These are phyloP conservation scores for Gonapodya prolifera DNA, from an alignment of 192 early-diverging fungal genomes.

Conservation along the genomic window DNA sequence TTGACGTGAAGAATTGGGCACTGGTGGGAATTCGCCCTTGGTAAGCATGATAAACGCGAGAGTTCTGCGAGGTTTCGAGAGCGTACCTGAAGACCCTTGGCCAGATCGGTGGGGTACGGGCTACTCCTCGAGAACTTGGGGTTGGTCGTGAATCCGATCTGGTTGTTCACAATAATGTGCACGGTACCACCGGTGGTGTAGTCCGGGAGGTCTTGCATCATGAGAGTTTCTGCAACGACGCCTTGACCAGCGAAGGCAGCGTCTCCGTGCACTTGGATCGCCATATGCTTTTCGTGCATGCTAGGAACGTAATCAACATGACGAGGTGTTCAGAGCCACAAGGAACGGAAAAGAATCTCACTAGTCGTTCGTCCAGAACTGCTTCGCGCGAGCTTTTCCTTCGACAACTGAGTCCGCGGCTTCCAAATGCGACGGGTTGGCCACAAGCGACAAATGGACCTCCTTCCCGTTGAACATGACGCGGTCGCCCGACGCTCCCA, in stretches of 20 bases:
- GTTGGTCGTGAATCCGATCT: slow-evolving; percentile 98
- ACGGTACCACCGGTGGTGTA: slow-evolving; percentile 97
- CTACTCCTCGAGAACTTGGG: slow-evolving; percentile 89
- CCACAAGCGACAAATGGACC: slow-evolving; percentile 91
- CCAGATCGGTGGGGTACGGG: slow-evolving; percentile 93
- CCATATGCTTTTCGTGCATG: slow-evolving; percentile 64
- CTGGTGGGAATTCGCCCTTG: too few relatives aligned
- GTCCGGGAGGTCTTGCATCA: slow-evolving; percentile 84
- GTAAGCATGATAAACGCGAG: too few relatives aligned
- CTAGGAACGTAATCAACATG: too few relatives aligned
- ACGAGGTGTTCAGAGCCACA: too few relatives aligned
- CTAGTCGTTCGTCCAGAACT: slow-evolving; percentile 86
- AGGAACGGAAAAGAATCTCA: too few relatives aligned
- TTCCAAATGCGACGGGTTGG: slow-evolving; percentile 98
- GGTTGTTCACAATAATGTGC: slow-evolving; percentile 98
- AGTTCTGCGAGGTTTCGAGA: too few relatives aligned
- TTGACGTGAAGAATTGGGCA: slow-evolving; percentile 98
- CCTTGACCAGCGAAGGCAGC: slow-evolving; percentile 97
- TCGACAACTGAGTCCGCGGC: slow-evolving; percentile 96
- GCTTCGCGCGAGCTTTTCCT: slow-evolving; percentile 92
- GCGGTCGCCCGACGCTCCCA: slow-evolving; percentile 90
- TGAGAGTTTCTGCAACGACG: slow-evolving; percentile 93
- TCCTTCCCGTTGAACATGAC: slow-evolving; percentile 94
- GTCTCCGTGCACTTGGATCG: slow-evolving; percentile 93
- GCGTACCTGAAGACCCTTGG: slow-evolving; percentile 83